Evolutionary conservation across 2,329 filamentous ascomycete species (phyloP).

Genomic region (Epichloe hybrida): DNA sequence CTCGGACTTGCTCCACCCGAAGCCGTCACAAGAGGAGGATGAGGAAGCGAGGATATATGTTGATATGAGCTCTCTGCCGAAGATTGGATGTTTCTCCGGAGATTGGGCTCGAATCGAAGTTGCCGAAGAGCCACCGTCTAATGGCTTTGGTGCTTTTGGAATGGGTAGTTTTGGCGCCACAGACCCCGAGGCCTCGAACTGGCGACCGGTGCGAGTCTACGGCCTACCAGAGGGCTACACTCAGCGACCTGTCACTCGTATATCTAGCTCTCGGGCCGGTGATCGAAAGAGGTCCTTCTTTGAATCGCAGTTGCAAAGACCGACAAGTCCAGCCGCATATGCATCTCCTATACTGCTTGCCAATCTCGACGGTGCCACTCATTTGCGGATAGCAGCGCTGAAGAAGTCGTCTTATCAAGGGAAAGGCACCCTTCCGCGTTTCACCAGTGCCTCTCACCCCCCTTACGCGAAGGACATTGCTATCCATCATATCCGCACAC

Average conservation of each 20-base stretch:
- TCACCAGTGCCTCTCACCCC: conserved; percentile 43
- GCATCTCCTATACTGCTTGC: conserved; percentile 76
- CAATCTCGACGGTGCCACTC: conserved; percentile 68
- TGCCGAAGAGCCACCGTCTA: conserved; percentile 57
- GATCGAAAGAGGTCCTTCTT: conserved; percentile 48
- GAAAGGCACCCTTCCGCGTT: conserved; percentile 41
- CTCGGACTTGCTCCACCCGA: conserved; percentile 70
- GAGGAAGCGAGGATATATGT: conserved; percentile 85
- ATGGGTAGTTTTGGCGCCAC: conserved; percentile 44
- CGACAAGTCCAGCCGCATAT: conserved; percentile 49
- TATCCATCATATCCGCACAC: conserved; percentile 77
- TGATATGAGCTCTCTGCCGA: conserved; percentile 70
- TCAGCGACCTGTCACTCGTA: conserved; percentile 45
- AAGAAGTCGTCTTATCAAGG: conserved; percentile 36
- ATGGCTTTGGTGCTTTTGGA: conserved; percentile 53
- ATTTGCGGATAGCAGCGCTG: conserved; percentile 65
- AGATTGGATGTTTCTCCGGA: conserved; percentile 91
- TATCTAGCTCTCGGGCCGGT: conserved; percentile 39
- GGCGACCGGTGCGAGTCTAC: conserved; percentile 80
- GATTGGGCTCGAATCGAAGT: conserved; percentile 87
- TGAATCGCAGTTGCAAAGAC: conserved; percentile 52
- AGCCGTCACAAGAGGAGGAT: conserved; percentile 63
- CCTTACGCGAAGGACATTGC: conserved; percentile 64
- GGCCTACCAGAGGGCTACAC: conserved; percentile 69
- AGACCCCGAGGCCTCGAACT: conserved; percentile 48